These are phyloP conservation scores for Amniculicola lignicola DNA, from an alignment of 495 filamentous ascomycete genomes.

Conservation along the genomic window DNA sequence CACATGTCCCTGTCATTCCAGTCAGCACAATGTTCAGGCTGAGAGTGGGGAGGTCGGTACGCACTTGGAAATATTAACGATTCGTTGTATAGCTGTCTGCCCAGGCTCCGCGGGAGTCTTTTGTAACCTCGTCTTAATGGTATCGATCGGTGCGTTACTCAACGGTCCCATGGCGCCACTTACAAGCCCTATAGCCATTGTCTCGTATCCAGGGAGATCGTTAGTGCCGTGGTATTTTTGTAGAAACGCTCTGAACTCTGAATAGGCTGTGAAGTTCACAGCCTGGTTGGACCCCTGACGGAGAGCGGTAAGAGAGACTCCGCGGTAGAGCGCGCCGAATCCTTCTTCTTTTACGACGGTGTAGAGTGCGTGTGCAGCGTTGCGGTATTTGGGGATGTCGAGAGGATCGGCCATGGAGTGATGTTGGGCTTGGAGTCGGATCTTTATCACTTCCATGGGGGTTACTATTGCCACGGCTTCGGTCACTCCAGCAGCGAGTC, in stretches of 20 bases:
- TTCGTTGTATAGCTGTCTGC: conserved; percentile 71
- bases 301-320: conserved; percentile 87
- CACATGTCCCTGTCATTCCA: conserved; percentile 72
- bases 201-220: conserved; percentile 82
- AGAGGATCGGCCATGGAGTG: conserved; percentile 91
- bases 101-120: conserved; percentile 80
- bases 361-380: conserved; percentile 91
- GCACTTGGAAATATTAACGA: conserved; percentile 62
- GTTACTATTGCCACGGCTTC: conserved; percentile 95
- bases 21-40: not conserved
- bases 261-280: conserved; percentile 97
- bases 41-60: too few species aligned
- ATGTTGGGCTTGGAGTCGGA: conserved; percentile 93
- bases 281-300: conserved; percentile 97
- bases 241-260: conserved; percentile 78
- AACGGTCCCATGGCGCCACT: conserved; percentile 93
- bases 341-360: conserved; percentile 92
- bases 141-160: conserved; percentile 96
- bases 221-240: conserved; percentile 58
- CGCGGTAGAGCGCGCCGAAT: conserved; percentile 79
- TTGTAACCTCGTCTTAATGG: conserved; percentile 96
- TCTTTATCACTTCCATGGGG: conserved; percentile 99
- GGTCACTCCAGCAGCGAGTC: conserved; percentile 87
- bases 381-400: conserved; percentile 92
- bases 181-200: conserved; percentile 83